Conservation (phyloP, 176 grass and related monocot genomes). For the Rhynchospora breviuscula region DNA sequence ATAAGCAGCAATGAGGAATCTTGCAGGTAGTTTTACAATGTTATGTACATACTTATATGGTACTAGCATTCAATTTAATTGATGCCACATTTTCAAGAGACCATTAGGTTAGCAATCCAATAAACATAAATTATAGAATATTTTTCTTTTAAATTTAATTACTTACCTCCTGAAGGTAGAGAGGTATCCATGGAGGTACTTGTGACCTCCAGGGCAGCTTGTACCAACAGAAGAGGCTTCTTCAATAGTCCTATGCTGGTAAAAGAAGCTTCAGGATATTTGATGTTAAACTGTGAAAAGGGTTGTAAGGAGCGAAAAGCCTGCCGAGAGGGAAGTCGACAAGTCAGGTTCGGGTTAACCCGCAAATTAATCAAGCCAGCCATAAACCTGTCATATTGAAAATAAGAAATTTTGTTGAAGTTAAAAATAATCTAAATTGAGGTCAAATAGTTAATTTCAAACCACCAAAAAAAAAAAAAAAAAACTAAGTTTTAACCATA, state of each 20-base stretch:
- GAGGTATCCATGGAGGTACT: conserved; percentile 20
- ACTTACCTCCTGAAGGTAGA: conserved; percentile 39
- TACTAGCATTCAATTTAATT: not conserved
- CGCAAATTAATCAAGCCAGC: conserved; percentile 20
- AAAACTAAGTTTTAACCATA: no score
- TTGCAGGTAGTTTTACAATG: not conserved
- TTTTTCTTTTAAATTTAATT: not conserved
- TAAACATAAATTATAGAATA: not conserved
- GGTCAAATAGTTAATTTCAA: no score
- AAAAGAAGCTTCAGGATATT: conserved; percentile 13
- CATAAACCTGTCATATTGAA: conserved; percentile 22
- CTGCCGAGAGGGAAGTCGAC: not conserved
- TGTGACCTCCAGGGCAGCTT: conserved; percentile 21
- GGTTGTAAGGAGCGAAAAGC: not conserved
- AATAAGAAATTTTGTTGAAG: not conserved
- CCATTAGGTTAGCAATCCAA: not conserved
- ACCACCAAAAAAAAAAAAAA: no score
- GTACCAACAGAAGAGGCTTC: conserved; percentile 23
- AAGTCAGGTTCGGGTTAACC: conserved; percentile 13
- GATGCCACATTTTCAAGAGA: not conserved
- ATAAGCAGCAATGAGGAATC: not conserved
- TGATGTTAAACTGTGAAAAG: conserved; percentile 16
- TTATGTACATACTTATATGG: not conserved
- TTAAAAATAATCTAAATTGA: not conserved
- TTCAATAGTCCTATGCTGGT: not conserved